phyloP scores from a whole-genome alignment of 306 rosid genomes.

The Malus fusca region DNA sequence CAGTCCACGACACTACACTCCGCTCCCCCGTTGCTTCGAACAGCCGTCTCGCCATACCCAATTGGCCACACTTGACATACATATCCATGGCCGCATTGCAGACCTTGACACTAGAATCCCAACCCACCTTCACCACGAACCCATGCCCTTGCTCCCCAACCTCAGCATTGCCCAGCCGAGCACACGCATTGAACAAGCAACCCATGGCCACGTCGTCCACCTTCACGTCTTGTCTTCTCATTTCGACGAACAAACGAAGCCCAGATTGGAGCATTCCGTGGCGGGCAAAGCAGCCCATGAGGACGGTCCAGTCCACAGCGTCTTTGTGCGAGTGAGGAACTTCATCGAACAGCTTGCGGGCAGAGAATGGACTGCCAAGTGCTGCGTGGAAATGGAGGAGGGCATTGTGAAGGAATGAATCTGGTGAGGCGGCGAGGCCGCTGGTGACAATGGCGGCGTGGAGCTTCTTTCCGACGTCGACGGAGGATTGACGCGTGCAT shows the following conservation, averaged over 20 bases:
- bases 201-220: slow-evolving; percentile 45
- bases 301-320: slow-evolving; percentile 56
- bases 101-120: slow-evolving; percentile 24
- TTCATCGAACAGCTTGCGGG: slow-evolving; percentile 43
- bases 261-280: slow-evolving; percentile 22
- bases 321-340: slow-evolving; percentile 61
- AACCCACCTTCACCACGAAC: slow-evolving; percentile 36
- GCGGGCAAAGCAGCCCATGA: slow-evolving; percentile 42
- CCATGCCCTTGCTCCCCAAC: slow-evolving; percentile 43
- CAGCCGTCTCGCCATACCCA: slow-evolving; percentile 42
- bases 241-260: slow-evolving; percentile 35
- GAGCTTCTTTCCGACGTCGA: slow-evolving; percentile 47
- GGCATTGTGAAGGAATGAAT: slow-evolving; percentile 55
- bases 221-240: slow-evolving; percentile 28
- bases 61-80: slow-evolving; percentile 54
- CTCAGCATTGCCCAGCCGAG: slow-evolving; percentile 31
- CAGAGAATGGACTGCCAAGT: slow-evolving; percentile 2
- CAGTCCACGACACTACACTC: slow-evolving; percentile 75
- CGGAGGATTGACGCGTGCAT: slow-evolving; percentile 43
- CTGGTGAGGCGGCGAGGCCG: slow-evolving; percentile 32
- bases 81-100: slow-evolving; percentile 63
- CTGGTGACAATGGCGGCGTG: slow-evolving; percentile 48
- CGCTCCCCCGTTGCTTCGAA: slow-evolving; percentile 42
- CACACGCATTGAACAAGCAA: slow-evolving; percentile 39
- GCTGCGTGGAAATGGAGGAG: slow-evolving; percentile 42